phyloP scores from a whole-genome alignment of 345 rosid species.

The Gossypium raimondii region DNA sequence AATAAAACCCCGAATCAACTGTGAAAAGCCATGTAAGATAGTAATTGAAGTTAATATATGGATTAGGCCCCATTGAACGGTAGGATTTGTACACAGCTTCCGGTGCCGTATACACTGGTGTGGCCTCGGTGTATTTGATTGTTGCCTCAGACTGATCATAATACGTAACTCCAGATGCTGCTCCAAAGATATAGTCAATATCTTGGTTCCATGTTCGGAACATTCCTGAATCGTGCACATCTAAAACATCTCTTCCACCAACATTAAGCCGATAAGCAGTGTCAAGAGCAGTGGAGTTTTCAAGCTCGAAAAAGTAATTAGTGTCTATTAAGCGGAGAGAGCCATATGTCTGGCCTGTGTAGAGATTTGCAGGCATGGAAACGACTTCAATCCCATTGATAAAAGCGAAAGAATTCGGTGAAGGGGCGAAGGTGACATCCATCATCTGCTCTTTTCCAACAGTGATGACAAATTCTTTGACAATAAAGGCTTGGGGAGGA shows the following conservation, averaged over 20 bases:
- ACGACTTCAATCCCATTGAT: slow-evolving; percentile 39
- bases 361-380: slow-evolving; percentile 30
- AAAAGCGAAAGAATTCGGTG: slow-evolving; percentile 21
- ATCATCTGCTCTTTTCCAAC: neutral
- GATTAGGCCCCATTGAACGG: slow-evolving; percentile 26
- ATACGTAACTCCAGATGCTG: neutral
- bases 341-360: slow-evolving; percentile 7
- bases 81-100: slow-evolving; percentile 22
- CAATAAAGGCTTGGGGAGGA: neutral
- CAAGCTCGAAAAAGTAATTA: neutral
- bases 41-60: neutral
- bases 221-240: slow-evolving; percentile 16
- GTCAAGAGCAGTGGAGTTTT: slow-evolving; percentile 25
- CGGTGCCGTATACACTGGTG: slow-evolving; percentile 31
- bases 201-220: slow-evolving; percentile 29
- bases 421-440: slow-evolving; percentile 1
- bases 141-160: fast-evolving
- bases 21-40: slow-evolving; percentile 43
- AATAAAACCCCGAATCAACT: slow-evolving; percentile 36
- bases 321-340: neutral
- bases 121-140: neutral
- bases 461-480: slow-evolving; percentile 10
- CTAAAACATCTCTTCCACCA: slow-evolving; percentile 6
- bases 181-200: neutral
- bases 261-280: slow-evolving; percentile 32